These are phyloP conservation scores for Hypoxylon rickii DNA, from an alignment of 495 filamentous ascomycete species.

Conservation along the genomic window DNA sequence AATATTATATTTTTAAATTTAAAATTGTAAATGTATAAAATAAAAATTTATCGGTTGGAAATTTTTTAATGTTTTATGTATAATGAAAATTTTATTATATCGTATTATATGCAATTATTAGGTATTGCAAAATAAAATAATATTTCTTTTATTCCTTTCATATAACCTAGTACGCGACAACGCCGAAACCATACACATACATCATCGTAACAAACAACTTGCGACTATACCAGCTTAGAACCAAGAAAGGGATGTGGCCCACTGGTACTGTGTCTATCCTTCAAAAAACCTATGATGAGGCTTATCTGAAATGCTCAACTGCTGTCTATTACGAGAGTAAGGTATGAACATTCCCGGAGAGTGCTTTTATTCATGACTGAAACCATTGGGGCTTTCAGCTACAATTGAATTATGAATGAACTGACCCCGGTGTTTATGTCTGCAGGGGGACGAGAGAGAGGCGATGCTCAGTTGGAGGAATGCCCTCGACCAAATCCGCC, in stretches of 20 bases:
- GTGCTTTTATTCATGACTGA: too few species aligned
- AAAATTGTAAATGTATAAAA: neutral
- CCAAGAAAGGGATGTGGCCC: slow-evolving; percentile 68
- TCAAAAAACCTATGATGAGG: slow-evolving; percentile 98
- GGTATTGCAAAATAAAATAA: neutral
- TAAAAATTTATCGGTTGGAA: too few species aligned
- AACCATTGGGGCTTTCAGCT: too few species aligned
- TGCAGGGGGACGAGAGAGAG: slow-evolving; percentile 87
- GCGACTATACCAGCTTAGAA: neutral
- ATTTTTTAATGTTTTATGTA: too few species aligned
- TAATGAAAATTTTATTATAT: too few species aligned
- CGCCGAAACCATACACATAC: slow-evolving; percentile 8
- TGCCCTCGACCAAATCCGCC: slow-evolving; percentile 88
- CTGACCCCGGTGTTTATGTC: too few species aligned
- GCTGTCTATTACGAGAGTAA: slow-evolving; percentile 94
- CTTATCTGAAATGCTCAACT: slow-evolving; percentile 90
- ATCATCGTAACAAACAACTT: neutral
- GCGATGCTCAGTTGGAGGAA: slow-evolving; percentile 90
- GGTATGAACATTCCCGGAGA: too few species aligned
- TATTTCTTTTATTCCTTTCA: neutral
- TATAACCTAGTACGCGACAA: neutral
- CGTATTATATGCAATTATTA: too few species aligned
- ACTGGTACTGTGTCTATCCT: slow-evolving; percentile 76
- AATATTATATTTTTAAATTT: neutral
- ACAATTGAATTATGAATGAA: too few species aligned